Conservation (phyloP, 75 land plant genomes). For the Ceratopteris richardii region DNA sequence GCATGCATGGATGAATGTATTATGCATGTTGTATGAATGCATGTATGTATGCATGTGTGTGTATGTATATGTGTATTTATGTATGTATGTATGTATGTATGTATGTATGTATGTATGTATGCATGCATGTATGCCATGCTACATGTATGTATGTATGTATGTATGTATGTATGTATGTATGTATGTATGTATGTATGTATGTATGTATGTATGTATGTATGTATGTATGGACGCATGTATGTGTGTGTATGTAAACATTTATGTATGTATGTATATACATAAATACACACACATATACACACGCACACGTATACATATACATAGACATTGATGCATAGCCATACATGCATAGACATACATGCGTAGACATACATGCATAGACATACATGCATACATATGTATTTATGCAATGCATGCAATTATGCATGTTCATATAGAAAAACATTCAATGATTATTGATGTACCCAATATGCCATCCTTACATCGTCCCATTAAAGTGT, state of each 20-base stretch:
- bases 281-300: not conserved
- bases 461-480: too few relatives aligned
- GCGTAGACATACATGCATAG: not conserved
- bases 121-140: not conserved
- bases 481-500: too few relatives aligned
- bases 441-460: too few relatives aligned
- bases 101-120: constrained; percentile 2
- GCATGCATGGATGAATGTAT: not conserved
- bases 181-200: not conserved
- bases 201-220: not conserved
- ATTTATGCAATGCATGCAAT: not conserved
- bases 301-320: not conserved
- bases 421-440: not conserved
- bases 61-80: not conserved
- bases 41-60: not conserved
- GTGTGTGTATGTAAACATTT: not conserved
- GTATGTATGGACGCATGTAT: not conserved
- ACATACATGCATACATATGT: not conserved
- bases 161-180: not conserved
- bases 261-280: not conserved
- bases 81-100: not conserved
- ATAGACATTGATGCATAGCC: not conserved
- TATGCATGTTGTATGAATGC: not conserved
- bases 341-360: not conserved
- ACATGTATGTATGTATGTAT: not conserved